Conservation (phyloP, 805 yeast species). For the Schizosaccharomyces cryophilus region DNA sequence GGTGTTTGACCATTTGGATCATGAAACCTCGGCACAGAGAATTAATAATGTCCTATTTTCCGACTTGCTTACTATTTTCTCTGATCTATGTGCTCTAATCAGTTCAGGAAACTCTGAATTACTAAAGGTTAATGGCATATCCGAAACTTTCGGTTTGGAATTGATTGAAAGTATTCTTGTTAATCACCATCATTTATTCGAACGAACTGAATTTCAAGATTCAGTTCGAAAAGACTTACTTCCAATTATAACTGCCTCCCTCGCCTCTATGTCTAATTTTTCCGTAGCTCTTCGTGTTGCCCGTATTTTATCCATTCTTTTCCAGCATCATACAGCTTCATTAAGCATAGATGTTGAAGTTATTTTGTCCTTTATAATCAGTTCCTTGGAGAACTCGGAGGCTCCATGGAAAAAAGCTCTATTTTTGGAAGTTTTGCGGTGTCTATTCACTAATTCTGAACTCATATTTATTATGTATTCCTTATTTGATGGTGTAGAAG, state of each 20-base stretch:
- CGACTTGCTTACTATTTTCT: conserved; percentile 47
- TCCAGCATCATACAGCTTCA: background rate
- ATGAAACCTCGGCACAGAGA: conserved; percentile 5
- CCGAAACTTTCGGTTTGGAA: conserved; percentile 54
- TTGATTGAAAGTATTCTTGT: conserved; percentile 49
- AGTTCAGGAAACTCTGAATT: conserved; percentile 32
- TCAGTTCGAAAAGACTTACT: conserved; percentile 43
- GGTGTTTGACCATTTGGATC: conserved; percentile 32
- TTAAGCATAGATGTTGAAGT: background rate
- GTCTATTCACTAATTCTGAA: background rate
- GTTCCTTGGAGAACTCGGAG: background rate
- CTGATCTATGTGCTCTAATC: conserved; percentile 46
- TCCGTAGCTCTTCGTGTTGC: conserved; percentile 51
- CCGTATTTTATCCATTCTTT: conserved; percentile 37
- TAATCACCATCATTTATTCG: background rate
- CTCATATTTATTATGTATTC: background rate
- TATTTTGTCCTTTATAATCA: background rate
- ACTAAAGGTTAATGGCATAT: conserved; percentile 26
- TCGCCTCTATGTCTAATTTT: conserved; percentile 36
- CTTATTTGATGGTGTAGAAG: background rate
- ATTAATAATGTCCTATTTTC: conserved; percentile 20
- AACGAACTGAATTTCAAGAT: conserved; percentile 34
- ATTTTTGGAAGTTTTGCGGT: background rate
- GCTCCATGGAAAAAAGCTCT: background rate
- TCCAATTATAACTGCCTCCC: conserved; percentile 47